A percentile compares a stretch with the other conserved stretches of the same genome.
Evolutionary conservation across 768 basidiomycete genomes (phyloP).

Genomic region (Pisolithus microcarpus): DNA sequence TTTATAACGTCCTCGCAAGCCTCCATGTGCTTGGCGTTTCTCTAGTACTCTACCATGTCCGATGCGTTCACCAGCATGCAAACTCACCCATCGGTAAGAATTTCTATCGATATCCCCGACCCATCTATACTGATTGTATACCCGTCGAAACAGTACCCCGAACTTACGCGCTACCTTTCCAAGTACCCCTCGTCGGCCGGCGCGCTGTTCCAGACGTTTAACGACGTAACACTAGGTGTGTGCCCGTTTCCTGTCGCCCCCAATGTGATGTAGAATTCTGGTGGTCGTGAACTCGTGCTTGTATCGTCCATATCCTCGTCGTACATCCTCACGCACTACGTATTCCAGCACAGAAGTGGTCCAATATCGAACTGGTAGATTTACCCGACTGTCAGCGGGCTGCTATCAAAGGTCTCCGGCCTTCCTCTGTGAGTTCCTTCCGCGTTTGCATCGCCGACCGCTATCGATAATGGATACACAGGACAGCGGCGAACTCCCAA

Average conservation of each 20-base stretch:
- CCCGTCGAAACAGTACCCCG: neutral
- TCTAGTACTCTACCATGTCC: neutral
- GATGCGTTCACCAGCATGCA: conserved; percentile 9
- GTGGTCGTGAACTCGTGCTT: too few relatives aligned
- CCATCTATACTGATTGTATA: neutral
- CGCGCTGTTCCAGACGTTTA: conserved; percentile 67
- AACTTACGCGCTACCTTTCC: conserved; percentile 18
- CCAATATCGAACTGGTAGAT: conserved; percentile 55
- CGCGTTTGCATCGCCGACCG: neutral
- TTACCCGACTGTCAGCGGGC: conserved; percentile 46
- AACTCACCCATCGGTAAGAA: conserved; percentile 20
- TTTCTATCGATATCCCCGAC: too few relatives aligned
- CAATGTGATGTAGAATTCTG: neutral
- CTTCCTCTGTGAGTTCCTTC: conserved; percentile 36
- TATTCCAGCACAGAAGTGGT: conserved; percentile 64
- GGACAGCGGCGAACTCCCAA: conserved; percentile 34
- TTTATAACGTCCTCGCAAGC: too few relatives aligned
- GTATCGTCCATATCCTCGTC: too few relatives aligned
- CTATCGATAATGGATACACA: conserved; percentile 14
- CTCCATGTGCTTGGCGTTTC: neutral
- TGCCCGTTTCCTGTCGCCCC: neutral
- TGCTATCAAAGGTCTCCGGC: conserved; percentile 53
- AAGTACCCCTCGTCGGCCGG: conserved; percentile 58
- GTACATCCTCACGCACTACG: neutral
- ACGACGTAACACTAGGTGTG: conserved; percentile 59